phyloP scores from a whole-genome alignment of 371 early-diverging fungal species.

The Syncephalastrum monosporum region DNA sequence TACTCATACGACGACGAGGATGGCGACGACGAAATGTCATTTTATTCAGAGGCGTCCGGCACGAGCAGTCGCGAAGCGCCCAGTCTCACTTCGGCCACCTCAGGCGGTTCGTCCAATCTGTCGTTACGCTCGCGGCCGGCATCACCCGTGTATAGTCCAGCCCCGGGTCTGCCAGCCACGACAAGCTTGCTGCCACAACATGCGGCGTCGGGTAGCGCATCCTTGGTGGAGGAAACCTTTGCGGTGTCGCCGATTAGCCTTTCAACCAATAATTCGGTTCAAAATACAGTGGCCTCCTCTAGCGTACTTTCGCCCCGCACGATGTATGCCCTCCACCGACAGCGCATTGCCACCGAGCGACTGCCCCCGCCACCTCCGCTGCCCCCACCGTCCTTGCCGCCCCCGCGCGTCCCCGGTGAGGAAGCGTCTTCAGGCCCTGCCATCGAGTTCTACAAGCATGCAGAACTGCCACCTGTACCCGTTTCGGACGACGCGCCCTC shows the following conservation, averaged over 20 bases:
- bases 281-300: conserved; percentile 6
- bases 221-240: conserved; percentile 30
- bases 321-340: conserved; percentile 3
- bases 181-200: conserved; percentile 24
- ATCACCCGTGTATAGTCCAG: conserved; percentile 35
- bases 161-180: conserved; percentile 40
- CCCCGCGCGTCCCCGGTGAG: not conserved
- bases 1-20: not conserved
- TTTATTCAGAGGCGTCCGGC: conserved; percentile 25
- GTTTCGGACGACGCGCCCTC: not conserved
- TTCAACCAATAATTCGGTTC: conserved; percentile 4
- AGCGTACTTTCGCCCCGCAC: conserved; percentile 9
- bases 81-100: conserved; percentile 32
- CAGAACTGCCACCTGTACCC: conserved; percentile 12
- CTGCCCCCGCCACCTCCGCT: conserved; percentile 4
- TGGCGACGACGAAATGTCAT: conserved; percentile 22
- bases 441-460: conserved; percentile 4
- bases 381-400: not conserved
- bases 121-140: conserved; percentile 35
- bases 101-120: conserved; percentile 21
- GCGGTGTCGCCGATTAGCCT: conserved; percentile 10
- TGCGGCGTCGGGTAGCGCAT: conserved; percentile 3
- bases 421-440: not conserved
- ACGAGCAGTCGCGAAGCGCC: conserved; percentile 23
- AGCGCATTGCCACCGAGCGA: conserved; percentile 1